These are phyloP conservation scores for Parafenestella ontariensis DNA, from an alignment of 2,329 filamentous ascomycete genomes.

Conservation along the genomic window DNA sequence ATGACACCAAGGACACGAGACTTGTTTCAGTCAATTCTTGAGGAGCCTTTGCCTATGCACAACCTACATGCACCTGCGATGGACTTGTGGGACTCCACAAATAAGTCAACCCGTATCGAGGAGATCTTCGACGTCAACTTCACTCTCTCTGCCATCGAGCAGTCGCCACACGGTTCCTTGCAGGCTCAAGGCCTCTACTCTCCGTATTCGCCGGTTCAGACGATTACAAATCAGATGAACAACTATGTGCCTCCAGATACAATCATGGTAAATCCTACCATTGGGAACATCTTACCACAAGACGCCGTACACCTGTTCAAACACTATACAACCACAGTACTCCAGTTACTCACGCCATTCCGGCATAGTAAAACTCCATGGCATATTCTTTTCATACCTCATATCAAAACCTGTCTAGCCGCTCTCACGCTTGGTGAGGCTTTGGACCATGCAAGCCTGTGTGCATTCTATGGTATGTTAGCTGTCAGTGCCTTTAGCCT, in stretches of 20 bases:
- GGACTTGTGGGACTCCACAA: background rate
- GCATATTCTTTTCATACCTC: slow-evolving; percentile 54
- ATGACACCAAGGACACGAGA: slow-evolving; percentile 11
- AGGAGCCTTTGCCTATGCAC: background rate
- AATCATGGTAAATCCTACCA: background rate
- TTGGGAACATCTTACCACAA: slow-evolving; percentile 19
- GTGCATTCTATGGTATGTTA: slow-evolving; percentile 51
- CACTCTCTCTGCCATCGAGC: background rate
- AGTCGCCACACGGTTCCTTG: background rate
- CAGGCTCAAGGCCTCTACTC: background rate
- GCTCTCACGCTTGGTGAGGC: slow-evolving; percentile 52
- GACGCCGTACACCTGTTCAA: slow-evolving; percentile 50
- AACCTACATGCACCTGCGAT: background rate
- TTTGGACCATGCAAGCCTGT: slow-evolving; percentile 48
- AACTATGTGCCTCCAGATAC: background rate
- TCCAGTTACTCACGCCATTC: slow-evolving; percentile 38
- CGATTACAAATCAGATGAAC: background rate
- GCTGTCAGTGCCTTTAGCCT: slow-evolving; percentile 55
- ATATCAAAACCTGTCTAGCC: slow-evolving; percentile 52
- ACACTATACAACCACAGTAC: slow-evolving; percentile 48
- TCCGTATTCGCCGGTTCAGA: background rate
- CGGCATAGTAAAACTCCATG: slow-evolving; percentile 53
- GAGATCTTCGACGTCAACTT: slow-evolving; percentile 11
- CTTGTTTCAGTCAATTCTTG: slow-evolving; percentile 11
- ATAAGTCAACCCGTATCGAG: slow-evolving; percentile 2